These are phyloP conservation scores for Kodamaea ohmeri DNA, from an alignment of 1,139 yeast species.

Conservation along the genomic window DNA sequence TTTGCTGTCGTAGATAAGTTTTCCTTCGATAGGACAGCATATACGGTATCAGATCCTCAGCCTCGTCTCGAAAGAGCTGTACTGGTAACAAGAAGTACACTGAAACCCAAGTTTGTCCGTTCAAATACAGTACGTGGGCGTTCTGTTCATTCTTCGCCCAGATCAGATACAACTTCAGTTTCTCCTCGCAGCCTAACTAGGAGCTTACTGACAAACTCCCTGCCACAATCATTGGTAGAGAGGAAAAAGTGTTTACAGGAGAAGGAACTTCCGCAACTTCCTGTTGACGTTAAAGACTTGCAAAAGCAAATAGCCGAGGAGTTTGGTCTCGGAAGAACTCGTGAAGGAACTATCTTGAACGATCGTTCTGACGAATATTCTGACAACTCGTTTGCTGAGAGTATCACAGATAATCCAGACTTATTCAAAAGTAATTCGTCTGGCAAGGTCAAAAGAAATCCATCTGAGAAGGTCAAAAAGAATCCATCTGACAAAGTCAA, in stretches of 20 bases:
- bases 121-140: background rate
- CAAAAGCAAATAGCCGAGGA: background rate
- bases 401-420: no score
- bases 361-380: no score
- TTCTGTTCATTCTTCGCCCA: background rate
- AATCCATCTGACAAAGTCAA: no score
- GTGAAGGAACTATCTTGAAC: no score
- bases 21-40: background rate
- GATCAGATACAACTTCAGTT: background rate
- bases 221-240: slow-evolving; percentile 1
- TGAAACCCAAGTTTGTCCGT: background rate
- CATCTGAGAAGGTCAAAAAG: no score
- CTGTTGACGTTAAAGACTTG: background rate
- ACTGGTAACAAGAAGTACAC: background rate
- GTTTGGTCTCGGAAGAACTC: background rate
- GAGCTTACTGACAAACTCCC: slow-evolving; percentile 2
- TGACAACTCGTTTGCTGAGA: no score
- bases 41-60: background rate
- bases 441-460: no score
- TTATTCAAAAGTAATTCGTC: no score
- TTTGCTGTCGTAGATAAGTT: no score
- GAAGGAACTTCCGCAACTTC: slow-evolving; percentile 2
- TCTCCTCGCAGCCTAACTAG: background rate
- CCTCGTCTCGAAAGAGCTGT: background rate
- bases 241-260: background rate